phyloP scores from a whole-genome alignment of 164 flowering plant species.

The Platanus orientalis region DNA sequence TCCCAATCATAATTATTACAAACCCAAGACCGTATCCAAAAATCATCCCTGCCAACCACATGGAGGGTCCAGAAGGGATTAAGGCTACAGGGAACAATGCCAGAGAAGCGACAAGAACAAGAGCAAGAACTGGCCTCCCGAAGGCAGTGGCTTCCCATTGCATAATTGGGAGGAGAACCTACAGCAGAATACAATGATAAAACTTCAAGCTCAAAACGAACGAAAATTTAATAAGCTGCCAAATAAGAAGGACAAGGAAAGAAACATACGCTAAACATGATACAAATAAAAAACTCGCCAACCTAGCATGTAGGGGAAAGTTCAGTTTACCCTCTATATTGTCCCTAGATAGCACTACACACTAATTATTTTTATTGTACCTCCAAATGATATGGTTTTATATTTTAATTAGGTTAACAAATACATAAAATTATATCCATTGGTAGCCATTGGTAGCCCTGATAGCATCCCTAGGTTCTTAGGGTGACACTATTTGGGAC shows the following conservation, averaged over 20 bases:
- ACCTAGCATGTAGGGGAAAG: too few relatives aligned
- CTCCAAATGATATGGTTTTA: background rate
- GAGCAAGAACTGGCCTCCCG: conserved; percentile 90
- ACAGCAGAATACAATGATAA: conserved; percentile 17
- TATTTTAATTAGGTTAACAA: background rate
- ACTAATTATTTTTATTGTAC: too few relatives aligned
- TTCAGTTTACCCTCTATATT: too few relatives aligned
- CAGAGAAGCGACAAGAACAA: conserved; percentile 83
- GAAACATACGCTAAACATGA: too few relatives aligned
- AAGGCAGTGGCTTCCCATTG: conserved; percentile 98
- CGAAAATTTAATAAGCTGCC: background rate
- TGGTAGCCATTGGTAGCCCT: background rate
- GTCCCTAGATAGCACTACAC: too few relatives aligned
- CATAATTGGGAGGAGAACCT: conserved; percentile 87
- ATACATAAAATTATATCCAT: background rate
- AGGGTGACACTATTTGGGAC: background rate
- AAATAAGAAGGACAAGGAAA: background rate
- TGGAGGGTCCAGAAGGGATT: conserved; percentile 94
- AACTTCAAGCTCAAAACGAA: background rate
- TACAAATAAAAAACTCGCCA: too few relatives aligned
- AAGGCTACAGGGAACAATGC: conserved; percentile 90
- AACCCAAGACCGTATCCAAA: conserved; percentile 96
- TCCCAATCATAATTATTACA: conserved; percentile 90
- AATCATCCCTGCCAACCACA: conserved; percentile 99
- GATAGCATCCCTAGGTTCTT: background rate